A percentile compares a stretch with the other conserved stretches of the same genome.
Conservation (phyloP, 2,329 filamentous ascomycete genomes). For the Exophiala oligosperma region DNA sequence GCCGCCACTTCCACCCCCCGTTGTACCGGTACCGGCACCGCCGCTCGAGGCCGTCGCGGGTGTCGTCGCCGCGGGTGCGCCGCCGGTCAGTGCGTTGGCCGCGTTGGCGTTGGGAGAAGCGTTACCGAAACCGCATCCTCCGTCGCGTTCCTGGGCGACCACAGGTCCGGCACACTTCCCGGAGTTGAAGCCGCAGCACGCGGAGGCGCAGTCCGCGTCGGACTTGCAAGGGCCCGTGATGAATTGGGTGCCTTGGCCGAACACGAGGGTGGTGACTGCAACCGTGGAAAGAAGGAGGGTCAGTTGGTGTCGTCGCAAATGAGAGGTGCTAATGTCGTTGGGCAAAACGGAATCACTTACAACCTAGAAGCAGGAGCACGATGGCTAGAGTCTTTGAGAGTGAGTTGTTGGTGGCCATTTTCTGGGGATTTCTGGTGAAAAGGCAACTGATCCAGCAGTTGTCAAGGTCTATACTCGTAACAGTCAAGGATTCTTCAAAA, state of each 20-base stretch:
- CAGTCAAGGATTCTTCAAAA: background rate
- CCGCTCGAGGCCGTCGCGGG: slow-evolving; percentile 1
- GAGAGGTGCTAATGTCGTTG: background rate
- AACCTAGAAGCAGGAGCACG: slow-evolving; percentile 16
- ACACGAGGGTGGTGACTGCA: slow-evolving; percentile 17
- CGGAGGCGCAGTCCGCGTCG: slow-evolving; percentile 32
- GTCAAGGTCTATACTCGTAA: background rate
- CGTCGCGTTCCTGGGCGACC: slow-evolving; percentile 28
- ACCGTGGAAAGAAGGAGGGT: background rate
- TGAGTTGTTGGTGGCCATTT: slow-evolving; percentile 12
- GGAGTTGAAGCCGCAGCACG: slow-evolving; percentile 33
- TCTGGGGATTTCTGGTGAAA: background rate
- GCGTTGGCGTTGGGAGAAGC: slow-evolving; percentile 28
- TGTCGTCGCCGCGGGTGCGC: slow-evolving; percentile 1
- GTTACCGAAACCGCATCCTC: slow-evolving; percentile 31
- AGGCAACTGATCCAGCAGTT: slow-evolving; percentile 13
- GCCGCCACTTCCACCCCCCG: slow-evolving; percentile 1
- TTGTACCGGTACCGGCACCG: background rate
- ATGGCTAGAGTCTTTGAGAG: slow-evolving; percentile 8
- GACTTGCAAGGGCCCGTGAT: slow-evolving; percentile 31
- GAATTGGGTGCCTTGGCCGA: slow-evolving; percentile 30
- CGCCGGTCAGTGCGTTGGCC: slow-evolving; percentile 19
- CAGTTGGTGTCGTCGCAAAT: background rate
- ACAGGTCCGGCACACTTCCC: slow-evolving; percentile 30
- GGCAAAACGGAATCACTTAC: slow-evolving; percentile 9